phyloP scores from a whole-genome alignment of 2,329 filamentous ascomycete genomes.

The Didymella glomerata region DNA sequence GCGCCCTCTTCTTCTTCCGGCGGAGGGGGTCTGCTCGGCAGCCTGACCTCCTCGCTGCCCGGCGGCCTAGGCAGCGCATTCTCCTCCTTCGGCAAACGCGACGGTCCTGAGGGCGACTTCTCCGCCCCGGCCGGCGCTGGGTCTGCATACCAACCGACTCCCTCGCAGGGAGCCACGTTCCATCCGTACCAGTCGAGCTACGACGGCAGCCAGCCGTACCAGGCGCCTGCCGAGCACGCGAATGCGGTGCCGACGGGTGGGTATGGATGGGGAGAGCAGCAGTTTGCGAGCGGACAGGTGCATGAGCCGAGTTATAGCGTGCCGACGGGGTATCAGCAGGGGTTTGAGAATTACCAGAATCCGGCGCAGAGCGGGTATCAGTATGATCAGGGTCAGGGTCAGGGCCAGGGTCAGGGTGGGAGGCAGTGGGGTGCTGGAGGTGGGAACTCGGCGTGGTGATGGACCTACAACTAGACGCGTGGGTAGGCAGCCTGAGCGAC shows the following conservation, averaged over 20 bases:
- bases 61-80: constrained; percentile 30
- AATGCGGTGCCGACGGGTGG: constrained; percentile 36
- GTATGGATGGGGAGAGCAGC: constrained; percentile 39
- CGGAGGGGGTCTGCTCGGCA: constrained; percentile 39
- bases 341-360: constrained; percentile 43
- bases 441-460: constrained; percentile 40
- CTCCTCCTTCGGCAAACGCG: constrained; percentile 37
- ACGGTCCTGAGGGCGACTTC: constrained; percentile 32
- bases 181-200: constrained; percentile 50
- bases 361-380: constrained; percentile 30
- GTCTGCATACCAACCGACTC: constrained; percentile 33
- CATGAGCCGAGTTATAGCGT: constrained; percentile 45
- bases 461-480: background rate
- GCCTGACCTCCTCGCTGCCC: constrained; percentile 28
- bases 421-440: constrained; percentile 46
- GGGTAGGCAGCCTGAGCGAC: background rate
- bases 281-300: constrained; percentile 45
- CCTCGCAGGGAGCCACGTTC: constrained; percentile 32
- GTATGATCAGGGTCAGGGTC: constrained; percentile 36
- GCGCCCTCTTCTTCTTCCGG: constrained; percentile 22
- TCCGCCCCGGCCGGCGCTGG: constrained; percentile 2
- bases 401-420: constrained; percentile 25
- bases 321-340: constrained; percentile 50
- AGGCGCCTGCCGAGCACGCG: constrained; percentile 39
- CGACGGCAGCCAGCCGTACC: constrained; percentile 39